Evolutionary conservation across 2,329 filamentous ascomycete genomes (phyloP).

Genomic region (Fusarium penzigii): DNA sequence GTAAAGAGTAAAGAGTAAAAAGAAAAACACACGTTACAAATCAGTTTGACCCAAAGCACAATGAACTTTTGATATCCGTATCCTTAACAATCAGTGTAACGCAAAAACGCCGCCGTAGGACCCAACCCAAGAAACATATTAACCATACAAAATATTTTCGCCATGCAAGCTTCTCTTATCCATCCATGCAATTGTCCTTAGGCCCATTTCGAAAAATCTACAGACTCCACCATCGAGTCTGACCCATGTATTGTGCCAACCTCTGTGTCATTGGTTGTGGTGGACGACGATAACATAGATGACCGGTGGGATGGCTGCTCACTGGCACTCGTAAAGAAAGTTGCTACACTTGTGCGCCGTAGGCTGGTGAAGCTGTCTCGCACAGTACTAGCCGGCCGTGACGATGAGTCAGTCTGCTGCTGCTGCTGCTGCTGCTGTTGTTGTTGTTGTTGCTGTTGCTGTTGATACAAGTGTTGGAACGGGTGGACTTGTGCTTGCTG

Average conservation of each 20-base stretch:
- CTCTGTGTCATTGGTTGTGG: constrained; percentile 58
- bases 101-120: not conserved
- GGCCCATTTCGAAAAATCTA: constrained; percentile 43
- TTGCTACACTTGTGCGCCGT: constrained; percentile 64
- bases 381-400: constrained; percentile 50
- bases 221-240: constrained; percentile 38
- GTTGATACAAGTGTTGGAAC: not conserved
- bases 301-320: constrained; percentile 60
- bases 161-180: constrained; percentile 13
- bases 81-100: not conserved
- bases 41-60: not conserved
- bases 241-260: constrained; percentile 34
- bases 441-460: constrained; percentile 20
- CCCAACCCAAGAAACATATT: not conserved
- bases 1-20: not conserved
- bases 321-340: constrained; percentile 60
- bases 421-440: constrained; percentile 16
- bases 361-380: constrained; percentile 64
- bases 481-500: constrained; percentile 14
- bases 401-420: constrained; percentile 27
- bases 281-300: constrained; percentile 55
- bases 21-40: not conserved
- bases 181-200: constrained; percentile 17
- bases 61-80: not conserved
- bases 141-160: constrained; percentile 8